These are phyloP conservation scores for Pseudogymnoascus sp. DNA, from an alignment of 2,329 filamentous ascomycete genomes.

Conservation along the genomic window DNA sequence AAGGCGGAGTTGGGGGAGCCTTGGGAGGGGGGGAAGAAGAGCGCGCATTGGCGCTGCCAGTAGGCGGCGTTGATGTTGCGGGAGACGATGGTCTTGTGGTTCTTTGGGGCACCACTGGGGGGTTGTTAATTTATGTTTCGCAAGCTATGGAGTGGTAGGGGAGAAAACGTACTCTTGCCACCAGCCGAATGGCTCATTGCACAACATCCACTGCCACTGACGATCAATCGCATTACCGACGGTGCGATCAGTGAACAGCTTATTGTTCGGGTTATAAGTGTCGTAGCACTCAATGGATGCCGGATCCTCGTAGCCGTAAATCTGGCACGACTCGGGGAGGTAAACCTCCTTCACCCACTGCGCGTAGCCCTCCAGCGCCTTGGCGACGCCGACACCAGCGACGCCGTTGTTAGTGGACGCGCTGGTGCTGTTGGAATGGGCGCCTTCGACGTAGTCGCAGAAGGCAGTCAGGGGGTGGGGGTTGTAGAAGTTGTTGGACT, in stretches of 20 bases:
- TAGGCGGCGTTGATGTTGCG: constrained; percentile 43
- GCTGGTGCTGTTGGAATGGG: too few relatives aligned
- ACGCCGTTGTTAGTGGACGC: neutral
- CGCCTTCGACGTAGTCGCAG: constrained; percentile 31
- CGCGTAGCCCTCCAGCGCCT: constrained; percentile 43
- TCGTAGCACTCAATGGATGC: constrained; percentile 43
- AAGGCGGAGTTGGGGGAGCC: constrained; percentile 36
- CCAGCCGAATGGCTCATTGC: constrained; percentile 54
- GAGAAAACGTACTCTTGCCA: constrained; percentile 41
- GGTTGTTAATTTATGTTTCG: constrained; percentile 4
- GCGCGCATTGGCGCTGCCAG: constrained; percentile 45
- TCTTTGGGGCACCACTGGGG: constrained; percentile 37
- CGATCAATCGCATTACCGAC: constrained; percentile 40
- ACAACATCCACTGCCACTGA: constrained; percentile 54
- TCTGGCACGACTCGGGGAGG: constrained; percentile 42
- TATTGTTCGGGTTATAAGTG: constrained; percentile 42
- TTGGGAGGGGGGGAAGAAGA: constrained; percentile 46
- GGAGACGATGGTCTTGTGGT: constrained; percentile 41
- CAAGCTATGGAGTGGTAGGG: neutral
- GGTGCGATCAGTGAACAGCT: constrained; percentile 42
- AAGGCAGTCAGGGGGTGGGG: constrained; percentile 41
- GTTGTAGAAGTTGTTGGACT: constrained; percentile 42
- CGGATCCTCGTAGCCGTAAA: constrained; percentile 39
- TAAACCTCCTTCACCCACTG: constrained; percentile 41
- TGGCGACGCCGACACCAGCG: neutral